Evolutionary conservation across 192 early-diverging fungal species (phyloP), one percentile per base, ranked within the genome.

Genomic region (Backusella tuberculispora): DNA sequence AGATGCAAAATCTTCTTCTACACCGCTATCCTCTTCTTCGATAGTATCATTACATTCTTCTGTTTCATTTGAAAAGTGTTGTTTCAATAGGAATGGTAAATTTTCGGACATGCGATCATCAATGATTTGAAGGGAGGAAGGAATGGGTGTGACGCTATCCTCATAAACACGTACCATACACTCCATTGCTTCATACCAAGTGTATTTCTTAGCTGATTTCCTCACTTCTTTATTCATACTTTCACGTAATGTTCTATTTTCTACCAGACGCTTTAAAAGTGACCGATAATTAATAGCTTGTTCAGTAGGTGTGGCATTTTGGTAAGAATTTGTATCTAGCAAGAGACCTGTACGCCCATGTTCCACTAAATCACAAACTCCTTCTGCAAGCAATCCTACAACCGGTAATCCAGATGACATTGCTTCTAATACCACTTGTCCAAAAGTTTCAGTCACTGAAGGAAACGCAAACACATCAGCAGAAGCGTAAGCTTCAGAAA

Each of bases 401-500:
- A 81, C 75, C 8, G 79, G 75, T 21, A 81, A 53, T n/a, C 79
- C 79, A 43, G 77, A 73, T 38, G 74, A 71, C 74, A 81, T 76
- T 37, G 72, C 63, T 45, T 81, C 75, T 21, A 81, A 56, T 0
- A 81, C 79, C 14, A 81, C 75, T 40, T 81, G 79, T 34, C 79
- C 79, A 71, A 77, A 81, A 12, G 79, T 81, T 71, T 81, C 79
- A 14, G 79, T 76, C 9, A 42, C 34, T 9, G 79, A 81, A 26
- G 79, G 79, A 42, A 81, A 81, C 0, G 75, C 71, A 74, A 81
- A 81, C 13, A 81, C 63, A 74, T 81, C 79, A 37, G 79, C 71
- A 12, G 79, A 81, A 2, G 79, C 79, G 48, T 81, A 81, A 4
- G 79, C 79, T 46, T 66, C 67, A 15, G 74, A 72, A 12, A 81